Evolutionary conservation across 148 eudicot species (phyloP).

Genomic region (Camellia sinensis): DNA sequence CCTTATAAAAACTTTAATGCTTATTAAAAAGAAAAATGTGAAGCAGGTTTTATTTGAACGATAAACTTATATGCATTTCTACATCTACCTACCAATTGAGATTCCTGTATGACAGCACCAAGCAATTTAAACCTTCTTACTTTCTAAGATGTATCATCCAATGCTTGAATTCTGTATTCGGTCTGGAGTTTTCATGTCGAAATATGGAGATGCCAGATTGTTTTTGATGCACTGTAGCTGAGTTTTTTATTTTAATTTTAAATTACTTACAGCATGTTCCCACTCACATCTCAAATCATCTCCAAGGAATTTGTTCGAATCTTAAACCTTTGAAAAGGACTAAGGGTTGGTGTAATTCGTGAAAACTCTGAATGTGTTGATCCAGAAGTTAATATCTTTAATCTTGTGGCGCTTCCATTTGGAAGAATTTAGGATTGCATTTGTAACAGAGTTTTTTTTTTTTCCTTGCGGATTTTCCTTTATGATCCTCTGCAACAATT

Average conservation of each 20-base stretch:
- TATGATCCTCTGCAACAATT: constrained; percentile 1
- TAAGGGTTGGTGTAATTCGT: constrained; percentile 80
- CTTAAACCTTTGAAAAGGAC: constrained; percentile 87
- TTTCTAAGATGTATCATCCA: neutral
- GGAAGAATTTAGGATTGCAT: constrained; percentile 83
- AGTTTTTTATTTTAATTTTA: constrained; percentile 17
- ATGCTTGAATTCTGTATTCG: neutral
- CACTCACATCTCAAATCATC: constrained; percentile 57
- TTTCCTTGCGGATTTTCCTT: constrained; percentile 10
- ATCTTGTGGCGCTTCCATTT: constrained; percentile 79
- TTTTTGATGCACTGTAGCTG: neutral
- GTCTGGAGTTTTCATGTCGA: neutral
- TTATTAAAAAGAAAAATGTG: neutral
- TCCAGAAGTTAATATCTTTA: constrained; percentile 58
- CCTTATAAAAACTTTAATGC: neutral
- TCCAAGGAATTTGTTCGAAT: constrained; percentile 51
- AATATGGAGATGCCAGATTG: neutral
- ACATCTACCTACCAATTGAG: neutral
- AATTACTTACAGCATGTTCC: constrained; percentile 65
- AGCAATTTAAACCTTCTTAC: constrained; percentile 3
- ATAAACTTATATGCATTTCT: neutral
- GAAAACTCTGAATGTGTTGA: constrained; percentile 94
- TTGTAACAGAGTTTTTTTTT: constrained; percentile 75
- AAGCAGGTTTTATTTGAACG: neutral
- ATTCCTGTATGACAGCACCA: neutral